A percentile compares a stretch with the other conserved stretches of the same genome.
Evolutionary conservation across 225 moss, liverwort and hornwort genomes (phyloP).

Genomic region (Bryum argenteum): DNA sequence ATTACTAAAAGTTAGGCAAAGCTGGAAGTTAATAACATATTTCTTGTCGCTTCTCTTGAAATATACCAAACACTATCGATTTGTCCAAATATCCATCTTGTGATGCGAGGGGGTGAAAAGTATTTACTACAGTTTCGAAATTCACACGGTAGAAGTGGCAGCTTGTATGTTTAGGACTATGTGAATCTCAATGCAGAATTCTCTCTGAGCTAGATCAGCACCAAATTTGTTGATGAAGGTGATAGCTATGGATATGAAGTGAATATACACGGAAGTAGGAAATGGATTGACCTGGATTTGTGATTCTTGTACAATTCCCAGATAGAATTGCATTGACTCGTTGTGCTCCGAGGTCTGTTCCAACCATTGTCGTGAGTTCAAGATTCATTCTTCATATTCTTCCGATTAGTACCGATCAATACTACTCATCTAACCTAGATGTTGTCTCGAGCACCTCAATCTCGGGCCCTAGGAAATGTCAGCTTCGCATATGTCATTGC

Average conservation of each 20-base stretch:
- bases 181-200: background rate
- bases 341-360: constrained; percentile 41
- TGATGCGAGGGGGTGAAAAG: background rate
- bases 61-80: too few relatives aligned
- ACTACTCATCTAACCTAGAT: constrained; percentile 1
- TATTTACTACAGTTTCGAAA: background rate
- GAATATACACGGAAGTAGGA: constrained; percentile 1
- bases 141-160: background rate
- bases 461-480: background rate
- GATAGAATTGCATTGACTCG: constrained; percentile 34
- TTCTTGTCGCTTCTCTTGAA: background rate
- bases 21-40: constrained; percentile 12
- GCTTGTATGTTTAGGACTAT: background rate
- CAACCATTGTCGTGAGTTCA: constrained; percentile 2
- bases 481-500: constrained; percentile 4
- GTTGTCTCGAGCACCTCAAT: background rate
- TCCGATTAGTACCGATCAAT: background rate
- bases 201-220: background rate
- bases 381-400: background rate
- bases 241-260: background rate
- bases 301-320: constrained; percentile 35
- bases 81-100: too few relatives aligned
- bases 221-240: background rate
- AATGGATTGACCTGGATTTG: constrained; percentile 28
- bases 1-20: constrained; percentile 1